Evolutionary conservation across 805 yeast species (phyloP).

Genomic region (Allodekkera sacchari): DNA sequence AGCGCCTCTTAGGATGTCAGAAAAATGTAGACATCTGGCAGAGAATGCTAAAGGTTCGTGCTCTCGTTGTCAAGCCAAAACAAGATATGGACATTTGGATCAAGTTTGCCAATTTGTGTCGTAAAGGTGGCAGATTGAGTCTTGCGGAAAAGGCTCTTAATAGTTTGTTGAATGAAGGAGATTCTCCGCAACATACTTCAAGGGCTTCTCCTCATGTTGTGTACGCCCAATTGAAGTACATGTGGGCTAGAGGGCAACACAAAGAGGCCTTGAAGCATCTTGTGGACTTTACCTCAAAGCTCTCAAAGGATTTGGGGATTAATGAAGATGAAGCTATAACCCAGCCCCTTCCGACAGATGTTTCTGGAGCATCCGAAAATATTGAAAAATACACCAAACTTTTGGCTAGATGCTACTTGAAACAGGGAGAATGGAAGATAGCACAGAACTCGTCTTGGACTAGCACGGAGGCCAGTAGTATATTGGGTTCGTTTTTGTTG

Average conservation of each 20-base stretch:
- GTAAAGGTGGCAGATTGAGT: constrained; percentile 88
- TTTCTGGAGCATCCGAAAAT: constrained; percentile 65
- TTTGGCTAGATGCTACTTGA: constrained; percentile 87
- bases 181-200: constrained; percentile 31
- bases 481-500: constrained; percentile 81
- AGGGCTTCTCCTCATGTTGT: constrained; percentile 95
- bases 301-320: constrained; percentile 83
- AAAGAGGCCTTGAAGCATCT: constrained; percentile 79
- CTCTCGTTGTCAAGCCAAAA: constrained; percentile 87
- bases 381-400: constrained; percentile 77
- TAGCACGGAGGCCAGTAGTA: constrained; percentile 61
- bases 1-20: constrained; percentile 87
- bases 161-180: constrained; percentile 64
- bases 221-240: constrained; percentile 90
- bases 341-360: constrained; percentile 70
- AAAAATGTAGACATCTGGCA: constrained; percentile 99
- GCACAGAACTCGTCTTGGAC: constrained; percentile 76
- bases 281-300: constrained; percentile 82
- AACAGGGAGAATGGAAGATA: constrained; percentile 98
- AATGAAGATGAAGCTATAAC: constrained; percentile 82
- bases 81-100: constrained; percentile 98
- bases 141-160: constrained; percentile 89
- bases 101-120: constrained; percentile 90
- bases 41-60: constrained; percentile 84
- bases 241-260: constrained; percentile 94